Evolutionary conservation across 2,329 filamentous ascomycete species (phyloP), one percentile per base, ranked within the genome.

Genomic region (Gremmenia infestans): DNA sequence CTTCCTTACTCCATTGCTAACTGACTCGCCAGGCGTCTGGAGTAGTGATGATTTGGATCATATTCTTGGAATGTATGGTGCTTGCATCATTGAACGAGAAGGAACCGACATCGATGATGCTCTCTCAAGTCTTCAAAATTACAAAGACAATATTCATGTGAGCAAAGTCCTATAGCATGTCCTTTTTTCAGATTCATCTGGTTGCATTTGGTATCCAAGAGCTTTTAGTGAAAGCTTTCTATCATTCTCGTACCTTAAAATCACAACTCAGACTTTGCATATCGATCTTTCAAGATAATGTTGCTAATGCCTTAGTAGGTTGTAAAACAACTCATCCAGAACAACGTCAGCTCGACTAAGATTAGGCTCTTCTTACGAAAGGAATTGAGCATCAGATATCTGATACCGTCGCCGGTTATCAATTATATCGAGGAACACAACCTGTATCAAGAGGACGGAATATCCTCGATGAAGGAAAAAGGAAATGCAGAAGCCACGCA

Each of bases 141-240:
- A 88, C 82, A 86, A 90, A 67, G 83, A 91, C 65, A 94, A 96
- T 64, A 87, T 96, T 59, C 86, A 90, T 68, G 88, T 96, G 53
- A 93, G 28, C 28, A 28, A 9, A 9, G 28, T 28, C 28, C 28
- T 28, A 28, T 28, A 28, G 28, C 28, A 28, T 28, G 6, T 28
- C 7, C 9, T 28, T 9, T 28, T 28, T 22, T 22, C 22, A 3
- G 8, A 28, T 9, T 28, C 2, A 28, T 8, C 8, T 9, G 2
- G 28, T 8, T 28, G 28, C 28, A 28, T 28, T 28, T 28, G 7
- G 9, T 28, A 28, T 9, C 28, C 28, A 28, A 28, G 28, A 28
- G 28, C 28, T 8, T 8, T 7, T 28, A 8, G 7, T 28, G 2
- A 28, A 28, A 28, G 8, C 1, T 28, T 8, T 9, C 7, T 28